phyloP scores from a whole-genome alignment of 2,329 filamentous ascomycete species.

The Alternaria viburni region DNA sequence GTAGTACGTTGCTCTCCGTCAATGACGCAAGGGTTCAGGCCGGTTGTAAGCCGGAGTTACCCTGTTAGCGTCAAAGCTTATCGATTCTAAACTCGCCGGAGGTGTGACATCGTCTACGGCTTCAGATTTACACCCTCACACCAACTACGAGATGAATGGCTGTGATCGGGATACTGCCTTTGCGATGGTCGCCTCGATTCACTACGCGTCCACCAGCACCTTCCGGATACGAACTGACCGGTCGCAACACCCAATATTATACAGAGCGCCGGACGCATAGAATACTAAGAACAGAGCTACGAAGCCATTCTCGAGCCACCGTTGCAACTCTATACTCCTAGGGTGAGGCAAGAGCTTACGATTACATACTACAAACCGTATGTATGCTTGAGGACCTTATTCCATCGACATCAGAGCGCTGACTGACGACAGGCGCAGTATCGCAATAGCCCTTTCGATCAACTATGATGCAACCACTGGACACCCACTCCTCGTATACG shows the following conservation, averaged over 20 bases:
- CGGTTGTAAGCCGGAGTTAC: not conserved
- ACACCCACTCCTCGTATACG: not conserved
- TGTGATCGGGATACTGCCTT: not conserved
- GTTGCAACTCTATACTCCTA: not conserved
- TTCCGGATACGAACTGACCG: not conserved
- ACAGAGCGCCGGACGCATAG: not conserved
- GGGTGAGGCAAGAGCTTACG: not conserved
- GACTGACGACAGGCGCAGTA: not conserved
- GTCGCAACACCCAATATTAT: not conserved
- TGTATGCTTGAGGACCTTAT: not conserved
- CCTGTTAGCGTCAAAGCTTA: not conserved
- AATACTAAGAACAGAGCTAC: not conserved
- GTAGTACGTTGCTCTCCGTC: not conserved
- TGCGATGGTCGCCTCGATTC: not conserved
- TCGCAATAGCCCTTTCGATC: not conserved
- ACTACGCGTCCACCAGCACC: not conserved
- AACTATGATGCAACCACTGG: not conserved
- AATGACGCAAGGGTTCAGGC: conserved; percentile 1
- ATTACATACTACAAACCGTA: not conserved
- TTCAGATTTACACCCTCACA: not conserved
- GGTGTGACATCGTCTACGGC: not conserved
- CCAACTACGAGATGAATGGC: not conserved
- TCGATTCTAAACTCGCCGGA: not conserved
- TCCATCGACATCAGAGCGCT: not conserved
- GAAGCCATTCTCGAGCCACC: not conserved